Base-by-base conservation (phyloP, 352 stramenopile genomes). In the Phytophthora quininea region DNA sequence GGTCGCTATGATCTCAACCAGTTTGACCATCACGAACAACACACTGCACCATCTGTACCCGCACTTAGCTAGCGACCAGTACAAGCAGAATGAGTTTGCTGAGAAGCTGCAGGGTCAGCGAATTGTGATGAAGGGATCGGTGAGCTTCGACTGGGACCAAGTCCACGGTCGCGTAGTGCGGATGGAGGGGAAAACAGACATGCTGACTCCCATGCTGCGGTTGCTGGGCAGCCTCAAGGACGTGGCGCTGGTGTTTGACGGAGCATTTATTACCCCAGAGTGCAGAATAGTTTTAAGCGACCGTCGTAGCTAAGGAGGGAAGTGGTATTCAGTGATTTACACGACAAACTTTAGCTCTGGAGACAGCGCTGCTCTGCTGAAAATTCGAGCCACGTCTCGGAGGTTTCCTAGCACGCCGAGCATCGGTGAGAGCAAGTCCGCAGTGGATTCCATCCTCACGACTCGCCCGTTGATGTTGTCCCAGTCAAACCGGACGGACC, bases 91-190 rank as follows among this genome's bases (percentile, higher is more conserved):
- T 4, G 24, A 46, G 3, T 49, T 69, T 1, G 54, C 10, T 12
- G 24, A n/a, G 1, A 67, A 53, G 9, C 38, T 71, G 14, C 6
- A 57, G 30, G 49, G 67, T 43, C 32, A 71, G 43, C 63, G 63
- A 14, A 1, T 71, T 12, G 29, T 48, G 14, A 5, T 67, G 40
- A 14, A 15, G 7, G 57, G 64, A 15, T 67, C 64, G 3, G 51
- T 67, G 7, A 50, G 45, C 9, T 71, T 71, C 15, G 57, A 67
- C 49, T 71, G 57, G 63, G 63, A 71, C 7, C 9, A 15, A 1
- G 15, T 47, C 15, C 42, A 12, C 7, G 50, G 51, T 11, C 58
- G 51, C 1, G 64, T 71, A 1, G 30, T 46, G 43, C 27, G 57
- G 19, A 10, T 62, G 2, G 50, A 71, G 35, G 53, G 57, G 0